Conservation (phyloP, 2,329 filamentous ascomycete species). For the Botrytis cinerea region DNA sequence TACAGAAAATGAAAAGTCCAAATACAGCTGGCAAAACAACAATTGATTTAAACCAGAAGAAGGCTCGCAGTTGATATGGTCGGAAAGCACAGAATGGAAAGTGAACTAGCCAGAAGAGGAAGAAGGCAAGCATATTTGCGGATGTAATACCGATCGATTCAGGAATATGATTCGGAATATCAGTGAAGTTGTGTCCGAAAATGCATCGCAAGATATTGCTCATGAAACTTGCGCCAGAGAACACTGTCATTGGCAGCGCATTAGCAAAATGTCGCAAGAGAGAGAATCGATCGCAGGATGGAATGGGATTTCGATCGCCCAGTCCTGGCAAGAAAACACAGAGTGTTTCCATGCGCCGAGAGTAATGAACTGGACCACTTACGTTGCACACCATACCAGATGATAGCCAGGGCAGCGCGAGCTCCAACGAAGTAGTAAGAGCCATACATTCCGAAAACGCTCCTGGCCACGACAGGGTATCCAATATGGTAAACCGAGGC, state of each 20-base stretch:
- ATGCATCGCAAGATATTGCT: constrained; percentile 49
- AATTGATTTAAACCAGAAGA: constrained; percentile 43
- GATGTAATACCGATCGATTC: constrained; percentile 45
- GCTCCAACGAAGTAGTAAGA: constrained; percentile 46
- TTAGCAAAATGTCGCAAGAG: background rate
- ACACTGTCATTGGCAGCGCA: constrained; percentile 35
- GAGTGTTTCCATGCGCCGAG: background rate
- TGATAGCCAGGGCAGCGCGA: constrained; percentile 49
- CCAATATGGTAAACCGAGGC: constrained; percentile 48
- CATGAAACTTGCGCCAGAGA: constrained; percentile 53
- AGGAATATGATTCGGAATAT: constrained; percentile 46
- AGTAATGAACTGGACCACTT: constrained; percentile 47
- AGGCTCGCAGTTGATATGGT: constrained; percentile 48
- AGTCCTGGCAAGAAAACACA: background rate
- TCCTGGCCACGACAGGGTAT: constrained; percentile 43
- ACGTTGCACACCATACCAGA: constrained; percentile 66
- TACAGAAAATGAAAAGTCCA: constrained; percentile 46
- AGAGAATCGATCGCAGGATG: background rate
- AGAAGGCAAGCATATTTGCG: constrained; percentile 49
- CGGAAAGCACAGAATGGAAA: constrained; percentile 50
- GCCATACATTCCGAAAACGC: constrained; percentile 50
- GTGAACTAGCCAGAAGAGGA: constrained; percentile 57
- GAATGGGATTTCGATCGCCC: background rate
- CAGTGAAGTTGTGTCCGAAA: constrained; percentile 39
- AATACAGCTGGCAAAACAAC: constrained; percentile 45